Percentiles rank a stretch among this genome's conserved stretches.
Evolutionary conservation across 257 asterid genomes (phyloP).

Genomic region (Lantana camara): DNA sequence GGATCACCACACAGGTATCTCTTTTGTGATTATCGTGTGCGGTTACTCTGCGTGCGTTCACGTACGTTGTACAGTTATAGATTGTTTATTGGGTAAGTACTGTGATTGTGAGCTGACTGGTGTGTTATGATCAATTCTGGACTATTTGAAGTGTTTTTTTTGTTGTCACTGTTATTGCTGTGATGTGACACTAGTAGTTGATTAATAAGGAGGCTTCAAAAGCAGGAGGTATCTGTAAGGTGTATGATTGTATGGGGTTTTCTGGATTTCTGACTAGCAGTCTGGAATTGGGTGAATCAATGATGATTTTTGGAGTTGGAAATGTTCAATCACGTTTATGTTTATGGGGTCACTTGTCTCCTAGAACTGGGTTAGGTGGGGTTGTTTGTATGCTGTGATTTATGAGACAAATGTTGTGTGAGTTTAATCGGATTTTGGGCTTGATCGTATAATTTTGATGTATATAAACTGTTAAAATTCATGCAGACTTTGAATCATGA

Average conservation of each 20-base stretch:
- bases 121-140: slow-evolving; percentile 2
- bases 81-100: background rate
- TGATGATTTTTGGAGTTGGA: background rate
- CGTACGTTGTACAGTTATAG: background rate
- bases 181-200: slow-evolving; percentile 7
- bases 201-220: background rate
- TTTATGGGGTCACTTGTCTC: slow-evolving; percentile 1
- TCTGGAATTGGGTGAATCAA: slow-evolving; percentile 19
- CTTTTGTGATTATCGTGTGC: slow-evolving; percentile 19
- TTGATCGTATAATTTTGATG: slow-evolving; percentile 5
- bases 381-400: slow-evolving; percentile 1
- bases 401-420: slow-evolving; percentile 7
- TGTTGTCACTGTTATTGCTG: slow-evolving; percentile 16
- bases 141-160: slow-evolving; percentile 19
- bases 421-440: background rate
- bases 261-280: slow-evolving; percentile 16
- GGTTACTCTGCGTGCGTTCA: background rate
- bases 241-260: slow-evolving; percentile 14
- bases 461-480: slow-evolving; percentile 23
- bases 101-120: slow-evolving; percentile 18
- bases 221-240: background rate
- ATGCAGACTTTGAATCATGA: slow-evolving; percentile 33
- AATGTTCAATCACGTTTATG: background rate
- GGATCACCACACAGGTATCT: slow-evolving; percentile 36
- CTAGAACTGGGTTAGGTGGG: slow-evolving; percentile 5